Evolutionary conservation across 73 alveolate genomes (phyloP).

Genomic region (Blepharisma japonicum): DNA sequence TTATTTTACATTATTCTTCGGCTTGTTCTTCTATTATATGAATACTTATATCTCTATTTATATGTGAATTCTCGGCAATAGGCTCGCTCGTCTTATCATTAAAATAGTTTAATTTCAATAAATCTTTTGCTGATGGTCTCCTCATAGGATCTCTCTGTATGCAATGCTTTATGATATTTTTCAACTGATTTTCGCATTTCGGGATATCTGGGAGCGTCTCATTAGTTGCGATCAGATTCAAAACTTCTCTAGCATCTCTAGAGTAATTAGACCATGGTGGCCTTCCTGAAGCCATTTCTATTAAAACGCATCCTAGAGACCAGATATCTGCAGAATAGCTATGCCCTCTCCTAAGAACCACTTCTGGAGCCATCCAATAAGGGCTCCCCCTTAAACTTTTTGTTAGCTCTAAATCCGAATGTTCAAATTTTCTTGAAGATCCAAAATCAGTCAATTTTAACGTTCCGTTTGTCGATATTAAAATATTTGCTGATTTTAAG

Average conservation of each 20-base stretch:
- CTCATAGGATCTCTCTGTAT: neutral
- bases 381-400: slow-evolving; percentile 34
- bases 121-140: neutral
- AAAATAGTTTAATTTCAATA: neutral
- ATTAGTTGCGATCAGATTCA: neutral
- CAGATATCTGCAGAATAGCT: slow-evolving; percentile 41
- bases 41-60: too few relatives aligned
- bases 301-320: slow-evolving; percentile 44
- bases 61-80: too few relatives aligned
- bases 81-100: too few relatives aligned
- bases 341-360: slow-evolving; percentile 37
- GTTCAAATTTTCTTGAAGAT: slow-evolving; percentile 43
- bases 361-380: slow-evolving; percentile 92
- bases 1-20: too few relatives aligned
- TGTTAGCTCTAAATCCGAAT: neutral
- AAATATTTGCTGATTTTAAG: slow-evolving; percentile 53
- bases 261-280: slow-evolving; percentile 37
- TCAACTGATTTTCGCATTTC: neutral
- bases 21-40: too few relatives aligned
- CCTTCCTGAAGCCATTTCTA: slow-evolving; percentile 37
- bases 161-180: neutral
- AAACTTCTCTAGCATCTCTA: neutral
- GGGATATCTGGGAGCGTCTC: slow-evolving; percentile 20
- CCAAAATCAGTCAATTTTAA: slow-evolving; percentile 46
- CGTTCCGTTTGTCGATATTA: slow-evolving; percentile 35